These are phyloP conservation scores for Teratosphaeria gauchensis DNA, from an alignment of 2,329 filamentous ascomycete genomes.

Conservation along the genomic window DNA sequence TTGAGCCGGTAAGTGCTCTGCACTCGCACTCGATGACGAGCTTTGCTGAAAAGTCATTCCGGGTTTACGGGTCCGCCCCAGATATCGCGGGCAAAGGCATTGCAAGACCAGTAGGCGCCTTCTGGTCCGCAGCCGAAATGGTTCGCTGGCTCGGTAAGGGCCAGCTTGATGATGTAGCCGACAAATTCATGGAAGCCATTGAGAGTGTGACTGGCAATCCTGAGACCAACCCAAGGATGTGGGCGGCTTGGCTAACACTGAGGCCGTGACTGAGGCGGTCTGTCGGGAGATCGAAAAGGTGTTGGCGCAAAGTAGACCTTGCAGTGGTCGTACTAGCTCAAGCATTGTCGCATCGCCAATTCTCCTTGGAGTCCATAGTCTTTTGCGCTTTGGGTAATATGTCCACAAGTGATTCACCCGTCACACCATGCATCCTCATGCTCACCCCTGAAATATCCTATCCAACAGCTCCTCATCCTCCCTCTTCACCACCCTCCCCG, in stretches of 20 bases:
- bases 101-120: conserved; percentile 49
- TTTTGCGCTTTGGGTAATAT: not conserved
- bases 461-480: not conserved
- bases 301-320: not conserved
- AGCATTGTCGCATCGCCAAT: no score
- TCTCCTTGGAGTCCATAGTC: no score
- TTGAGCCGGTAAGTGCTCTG: conserved; percentile 39
- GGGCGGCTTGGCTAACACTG: conserved; percentile 36
- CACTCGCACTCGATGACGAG: no score
- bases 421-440: not conserved
- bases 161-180: conserved; percentile 33
- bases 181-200: conserved; percentile 42
- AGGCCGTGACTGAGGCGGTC: conserved; percentile 35
- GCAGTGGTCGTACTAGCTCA: no score
- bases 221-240: conserved; percentile 47
- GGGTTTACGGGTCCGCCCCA: conserved; percentile 46
- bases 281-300: conserved; percentile 10
- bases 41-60: conserved; percentile 51
- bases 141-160: conserved; percentile 47
- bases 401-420: not conserved
- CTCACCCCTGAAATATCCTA: not conserved
- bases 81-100: conserved; percentile 49
- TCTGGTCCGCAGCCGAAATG: conserved; percentile 53
- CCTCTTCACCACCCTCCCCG: conserved; percentile 13
- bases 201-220: conserved; percentile 43